Evolutionary conservation across 441 rosid species (phyloP).

Genomic region (Brassica hybrid): DNA sequence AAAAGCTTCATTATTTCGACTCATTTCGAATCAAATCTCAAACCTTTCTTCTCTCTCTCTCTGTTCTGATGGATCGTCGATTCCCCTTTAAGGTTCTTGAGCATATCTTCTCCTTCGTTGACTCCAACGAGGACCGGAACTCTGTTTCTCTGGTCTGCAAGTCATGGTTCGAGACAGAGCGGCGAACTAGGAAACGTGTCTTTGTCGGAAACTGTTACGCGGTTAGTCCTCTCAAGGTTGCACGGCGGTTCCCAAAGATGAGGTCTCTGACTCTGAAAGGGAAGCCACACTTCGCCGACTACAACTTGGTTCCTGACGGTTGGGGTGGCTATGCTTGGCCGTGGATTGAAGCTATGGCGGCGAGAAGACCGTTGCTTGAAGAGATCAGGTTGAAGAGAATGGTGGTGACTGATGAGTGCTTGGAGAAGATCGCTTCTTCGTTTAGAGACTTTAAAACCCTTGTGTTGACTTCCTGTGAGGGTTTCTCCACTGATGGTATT

Average conservation of each 20-base stretch:
- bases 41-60: background rate
- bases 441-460: slow-evolving; percentile 75
- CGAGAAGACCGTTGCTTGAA: slow-evolving; percentile 64
- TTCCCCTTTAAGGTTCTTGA: slow-evolving; percentile 86
- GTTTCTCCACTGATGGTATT: slow-evolving; percentile 89
- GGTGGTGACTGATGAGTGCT: slow-evolving; percentile 81
- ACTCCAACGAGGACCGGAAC: slow-evolving; percentile 72
- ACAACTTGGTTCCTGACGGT: slow-evolving; percentile 84
- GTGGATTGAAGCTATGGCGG: slow-evolving; percentile 68
- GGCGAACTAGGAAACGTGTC: slow-evolving; percentile 67
- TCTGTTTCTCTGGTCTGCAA: slow-evolving; percentile 83
- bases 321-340: slow-evolving; percentile 89
- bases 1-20: slow-evolving; percentile 22
- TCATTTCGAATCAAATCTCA: slow-evolving; percentile 20
- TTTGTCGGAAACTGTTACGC: slow-evolving; percentile 93
- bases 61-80: slow-evolving; percentile 54
- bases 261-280: slow-evolving; percentile 88
- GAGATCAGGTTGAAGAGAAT: slow-evolving; percentile 86
- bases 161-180: slow-evolving; percentile 83
- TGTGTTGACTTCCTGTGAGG: slow-evolving; percentile 81
- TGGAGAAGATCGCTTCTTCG: slow-evolving; percentile 73
- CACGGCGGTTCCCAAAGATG: slow-evolving; percentile 73
- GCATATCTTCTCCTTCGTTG: slow-evolving; percentile 72
- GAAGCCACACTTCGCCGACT: slow-evolving; percentile 96
- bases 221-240: slow-evolving; percentile 60